Base-by-base conservation (phyloP, 2,329 filamentous ascomycete species). In the Neonectria sp. region DNA sequence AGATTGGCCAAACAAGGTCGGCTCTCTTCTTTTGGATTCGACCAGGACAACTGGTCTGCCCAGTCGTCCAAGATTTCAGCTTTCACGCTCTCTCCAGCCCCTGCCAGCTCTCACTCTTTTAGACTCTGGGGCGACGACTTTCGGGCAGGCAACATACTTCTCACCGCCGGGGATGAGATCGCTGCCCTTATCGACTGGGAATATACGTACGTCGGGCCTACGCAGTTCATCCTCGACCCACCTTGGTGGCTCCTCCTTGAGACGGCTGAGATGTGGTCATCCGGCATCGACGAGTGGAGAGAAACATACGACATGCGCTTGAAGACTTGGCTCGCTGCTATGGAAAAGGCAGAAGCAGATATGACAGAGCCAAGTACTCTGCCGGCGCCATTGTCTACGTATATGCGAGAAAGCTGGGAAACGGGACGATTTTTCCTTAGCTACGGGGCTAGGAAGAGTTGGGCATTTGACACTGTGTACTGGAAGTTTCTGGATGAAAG, bases 191-290 rank as follows among this genome's bases (percentile, higher is more conserved):
- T 85, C 5, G 81, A 84, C 62, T 84, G 81, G 80, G 83, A 85
- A 68, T 81, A 77, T 48, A 59, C 79, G 0, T 82, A 83, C 55
- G 73, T 55, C 5, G 81, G 66, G 0, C 80, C 81, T 0, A 68
- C 75, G 17, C 76, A 82, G 31, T 83, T 83, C 29, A 43, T 53
- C 2, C 69, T 78, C 24, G 78, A 80, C 55, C 76, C 80, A 3
- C 81, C 81, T 1, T 83, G 79, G 79, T 83, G 80, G 81, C 69
- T 84, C 1, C 70, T 83, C 0, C 64, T 83, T 1, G 71, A 80
- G 2, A 45, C 48, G 6, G 70, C 77, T 0, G 79, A 82, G 51
- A 72, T 70, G 46, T 83, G 81, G 79, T n/a, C 59, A 1, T 49
- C 43, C 1, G 79, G 77, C 1, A 72, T 80, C 9, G 70, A 74